Evolutionary conservation across 768 basidiomycete species (phyloP).

Genomic region (Pisolithus sp.): DNA sequence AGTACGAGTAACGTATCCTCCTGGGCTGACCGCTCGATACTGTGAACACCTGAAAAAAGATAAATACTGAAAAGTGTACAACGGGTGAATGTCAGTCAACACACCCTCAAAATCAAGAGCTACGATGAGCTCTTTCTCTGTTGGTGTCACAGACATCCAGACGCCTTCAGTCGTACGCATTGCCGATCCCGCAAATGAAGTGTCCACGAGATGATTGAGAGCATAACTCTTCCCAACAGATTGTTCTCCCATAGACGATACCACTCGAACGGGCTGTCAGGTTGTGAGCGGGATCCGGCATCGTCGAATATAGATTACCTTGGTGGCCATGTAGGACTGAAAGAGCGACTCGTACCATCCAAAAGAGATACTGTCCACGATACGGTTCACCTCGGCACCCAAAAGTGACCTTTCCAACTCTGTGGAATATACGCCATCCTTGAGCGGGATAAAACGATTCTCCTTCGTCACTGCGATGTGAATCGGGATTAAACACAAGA

Average conservation of each 20-base stretch:
- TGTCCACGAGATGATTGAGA: slow-evolving; percentile 55
- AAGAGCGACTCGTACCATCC: slow-evolving; percentile 65
- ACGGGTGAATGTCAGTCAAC: slow-evolving; percentile 7
- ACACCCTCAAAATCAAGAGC: slow-evolving; percentile 60
- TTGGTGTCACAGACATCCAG: slow-evolving; percentile 64
- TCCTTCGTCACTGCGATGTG: slow-evolving; percentile 55
- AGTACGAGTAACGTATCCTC: slow-evolving; percentile 59
- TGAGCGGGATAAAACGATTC: slow-evolving; percentile 56
- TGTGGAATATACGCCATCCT: slow-evolving; percentile 48
- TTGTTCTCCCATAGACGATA: slow-evolving; percentile 66
- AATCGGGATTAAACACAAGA: slow-evolving; percentile 58
- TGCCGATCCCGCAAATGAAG: slow-evolving; percentile 59
- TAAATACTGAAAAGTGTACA: neutral
- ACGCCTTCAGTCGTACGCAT: slow-evolving; percentile 66
- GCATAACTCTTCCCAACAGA: slow-evolving; percentile 58
- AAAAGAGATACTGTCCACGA: slow-evolving; percentile 49
- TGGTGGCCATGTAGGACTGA: slow-evolving; percentile 54
- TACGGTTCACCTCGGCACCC: slow-evolving; percentile 52
- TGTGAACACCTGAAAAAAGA: slow-evolving; percentile 43
- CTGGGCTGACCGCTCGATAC: slow-evolving; percentile 57
- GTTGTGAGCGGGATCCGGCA: neutral
- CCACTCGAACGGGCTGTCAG: slow-evolving; percentile 52
- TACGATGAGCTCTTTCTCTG: slow-evolving; percentile 45
- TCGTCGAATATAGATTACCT: slow-evolving; percentile 25
- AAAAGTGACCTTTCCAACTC: slow-evolving; percentile 47